Evolutionary conservation across 192 early-diverging fungal species (phyloP).

Genomic region (Backusella tarrabulga): DNA sequence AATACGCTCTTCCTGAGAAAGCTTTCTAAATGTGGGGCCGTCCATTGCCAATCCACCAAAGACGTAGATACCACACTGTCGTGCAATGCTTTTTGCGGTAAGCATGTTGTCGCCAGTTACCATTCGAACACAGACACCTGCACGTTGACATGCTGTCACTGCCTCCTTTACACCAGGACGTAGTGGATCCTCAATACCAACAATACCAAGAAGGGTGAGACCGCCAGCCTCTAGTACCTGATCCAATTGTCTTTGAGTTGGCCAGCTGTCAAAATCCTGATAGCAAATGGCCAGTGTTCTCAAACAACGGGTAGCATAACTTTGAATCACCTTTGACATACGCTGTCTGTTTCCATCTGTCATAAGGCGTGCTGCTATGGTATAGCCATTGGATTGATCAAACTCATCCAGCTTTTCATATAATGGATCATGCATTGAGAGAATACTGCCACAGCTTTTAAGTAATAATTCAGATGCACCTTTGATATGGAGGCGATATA

Average conservation of each 20-base stretch:
- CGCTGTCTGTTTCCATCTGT: conserved; percentile 29
- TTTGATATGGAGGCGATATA: conserved; percentile 86
- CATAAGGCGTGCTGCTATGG: conserved; percentile 34
- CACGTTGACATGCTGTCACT: conserved; percentile 80
- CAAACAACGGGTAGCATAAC: conserved; percentile 75
- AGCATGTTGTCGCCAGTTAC: conserved; percentile 96
- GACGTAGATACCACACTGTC: conserved; percentile 86
- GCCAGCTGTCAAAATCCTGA: conserved; percentile 70
- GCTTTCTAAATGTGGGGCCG: conserved; percentile 85
- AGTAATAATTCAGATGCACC: conserved; percentile 91
- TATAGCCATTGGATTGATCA: conserved; percentile 24
- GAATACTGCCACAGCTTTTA: conserved; percentile 54
- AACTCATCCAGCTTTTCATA: conserved; percentile 18
- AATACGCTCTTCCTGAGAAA: conserved; percentile 81
- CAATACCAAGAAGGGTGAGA: conserved; percentile 81
- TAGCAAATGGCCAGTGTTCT: conserved; percentile 89
- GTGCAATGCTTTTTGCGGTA: conserved; percentile 93
- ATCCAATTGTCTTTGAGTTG: conserved; percentile 33
- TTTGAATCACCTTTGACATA: conserved; percentile 54
- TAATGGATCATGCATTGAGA: conserved; percentile 36
- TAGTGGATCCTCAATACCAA: conserved; percentile 97
- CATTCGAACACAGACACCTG: conserved; percentile 98
- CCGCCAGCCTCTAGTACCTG: conserved; percentile 48
- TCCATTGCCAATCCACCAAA: conserved; percentile 88
- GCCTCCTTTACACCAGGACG: conserved; percentile 91